Evolutionary conservation across 768 basidiomycete species (phyloP), one percentile per base, ranked within the genome.

Genomic region (Cystobasidiopsis lactophilus): DNA sequence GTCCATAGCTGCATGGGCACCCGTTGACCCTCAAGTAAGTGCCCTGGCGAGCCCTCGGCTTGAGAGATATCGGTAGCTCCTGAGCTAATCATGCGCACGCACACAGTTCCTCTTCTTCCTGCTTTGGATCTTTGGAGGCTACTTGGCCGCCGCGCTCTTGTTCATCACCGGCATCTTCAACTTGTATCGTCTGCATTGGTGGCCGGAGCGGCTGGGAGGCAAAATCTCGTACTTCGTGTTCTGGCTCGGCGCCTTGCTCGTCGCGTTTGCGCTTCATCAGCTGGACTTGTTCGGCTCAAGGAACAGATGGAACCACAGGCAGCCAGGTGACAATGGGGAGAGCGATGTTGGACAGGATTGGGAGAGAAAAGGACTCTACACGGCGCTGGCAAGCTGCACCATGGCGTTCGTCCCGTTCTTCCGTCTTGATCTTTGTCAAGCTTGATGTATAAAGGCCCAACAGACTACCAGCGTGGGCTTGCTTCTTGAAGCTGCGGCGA

Each of bases 141-240:
- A 71, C 49, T 63, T 71, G 26, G 67, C 68, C 3, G 65, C 68
- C 4, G 70, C 67, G 2, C 59, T 71, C n/a, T 61, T 70, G 33
- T 70, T 70, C 60, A 65, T 69, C 46, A 70, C 70, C 24, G 66
- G 67, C 40, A 60, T 69, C 7, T 71, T 71, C 60, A 68, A 69
- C 27, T 60, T 70, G 7, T 71, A 69, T 40, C 60, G 67, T 0
- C 62, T 61, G 56, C 66, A 70, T 55, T 70, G 68, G 68, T 69
- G 68, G 68, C 69, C 68, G 0, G 57, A 62, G 0, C 49, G 58
- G 10, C 59, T 71, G 16, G 70, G 70, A 24, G 70, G 70, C 10
- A 56, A 59, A 13, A 21, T 64, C 30, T 66, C 65, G 33, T 71
- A 70, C 59, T 52, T 58, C 26, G 57, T 65, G n/a, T 68, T 66